Conservation (phyloP, 148 eudicot species). For the Fallopia convolvulus region DNA sequence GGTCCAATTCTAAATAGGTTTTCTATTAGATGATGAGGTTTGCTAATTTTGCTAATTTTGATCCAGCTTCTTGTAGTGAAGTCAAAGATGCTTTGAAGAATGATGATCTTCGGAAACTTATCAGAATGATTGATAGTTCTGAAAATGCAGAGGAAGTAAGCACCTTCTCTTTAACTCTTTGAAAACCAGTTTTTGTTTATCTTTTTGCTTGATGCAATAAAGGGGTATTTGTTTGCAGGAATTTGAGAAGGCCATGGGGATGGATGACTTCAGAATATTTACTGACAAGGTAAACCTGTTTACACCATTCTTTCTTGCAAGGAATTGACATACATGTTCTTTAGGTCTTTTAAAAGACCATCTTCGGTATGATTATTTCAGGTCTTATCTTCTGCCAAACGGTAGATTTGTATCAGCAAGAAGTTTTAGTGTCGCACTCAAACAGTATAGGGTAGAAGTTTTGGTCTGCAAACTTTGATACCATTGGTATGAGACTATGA, state of each 20-base stretch:
- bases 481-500: neutral
- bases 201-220: neutral
- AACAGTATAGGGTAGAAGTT: neutral
- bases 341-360: neutral
- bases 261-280: neutral
- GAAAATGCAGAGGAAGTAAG: slow-evolving; percentile 1
- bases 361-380: neutral
- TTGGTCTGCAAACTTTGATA: neutral
- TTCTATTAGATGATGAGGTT: neutral
- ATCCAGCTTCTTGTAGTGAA: slow-evolving; percentile 62
- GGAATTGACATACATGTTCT: neutral
- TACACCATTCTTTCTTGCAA: neutral
- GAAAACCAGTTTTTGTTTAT: neutral
- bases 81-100: slow-evolving; percentile 58
- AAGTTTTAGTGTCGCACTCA: neutral
- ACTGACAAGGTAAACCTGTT: neutral
- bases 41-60: neutral
- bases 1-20: neutral
- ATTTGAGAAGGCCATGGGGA: slow-evolving; percentile 10
- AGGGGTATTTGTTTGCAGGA: neutral
- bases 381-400: neutral
- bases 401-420: neutral
- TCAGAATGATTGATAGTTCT: slow-evolving; percentile 32
- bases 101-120: slow-evolving; percentile 55
- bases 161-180: neutral